Conservation (phyloP, 1,284 basidiomycete genomes). For the Quambalaria eucalypti region DNA sequence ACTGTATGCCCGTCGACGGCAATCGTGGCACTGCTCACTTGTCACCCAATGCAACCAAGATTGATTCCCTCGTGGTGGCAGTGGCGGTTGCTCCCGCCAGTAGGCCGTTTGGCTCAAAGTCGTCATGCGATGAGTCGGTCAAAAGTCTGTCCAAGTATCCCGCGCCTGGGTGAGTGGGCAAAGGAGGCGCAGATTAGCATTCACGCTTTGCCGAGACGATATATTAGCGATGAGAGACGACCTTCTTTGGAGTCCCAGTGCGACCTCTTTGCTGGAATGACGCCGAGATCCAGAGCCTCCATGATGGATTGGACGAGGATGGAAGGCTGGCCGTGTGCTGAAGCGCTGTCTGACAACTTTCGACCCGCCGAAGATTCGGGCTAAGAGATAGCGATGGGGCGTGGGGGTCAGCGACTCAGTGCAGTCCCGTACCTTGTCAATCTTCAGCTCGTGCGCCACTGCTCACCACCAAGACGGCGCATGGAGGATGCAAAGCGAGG, state of each 20-base stretch:
- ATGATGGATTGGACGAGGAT: background rate
- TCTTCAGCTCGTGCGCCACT: background rate
- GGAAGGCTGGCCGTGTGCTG: conserved; percentile 5
- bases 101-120: background rate
- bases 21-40: background rate
- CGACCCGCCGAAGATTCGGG: conserved; percentile 59
- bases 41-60: background rate
- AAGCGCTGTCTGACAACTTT: conserved; percentile 60
- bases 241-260: background rate
- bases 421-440: background rate
- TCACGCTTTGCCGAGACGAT: background rate
- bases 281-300: background rate
- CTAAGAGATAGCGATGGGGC: too few species aligned
- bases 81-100: background rate
- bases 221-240: background rate
- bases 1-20: background rate
- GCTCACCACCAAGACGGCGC: conserved; percentile 57
- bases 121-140: conserved; percentile 52
- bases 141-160: conserved; percentile 62
- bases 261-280: background rate
- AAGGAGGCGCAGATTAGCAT: background rate
- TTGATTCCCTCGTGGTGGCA: background rate
- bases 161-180: background rate
- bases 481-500: conserved; percentile 65
- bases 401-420: background rate